phyloP scores from a whole-genome alignment of 257 asterid species.

The Forsythia viridissima region DNA sequence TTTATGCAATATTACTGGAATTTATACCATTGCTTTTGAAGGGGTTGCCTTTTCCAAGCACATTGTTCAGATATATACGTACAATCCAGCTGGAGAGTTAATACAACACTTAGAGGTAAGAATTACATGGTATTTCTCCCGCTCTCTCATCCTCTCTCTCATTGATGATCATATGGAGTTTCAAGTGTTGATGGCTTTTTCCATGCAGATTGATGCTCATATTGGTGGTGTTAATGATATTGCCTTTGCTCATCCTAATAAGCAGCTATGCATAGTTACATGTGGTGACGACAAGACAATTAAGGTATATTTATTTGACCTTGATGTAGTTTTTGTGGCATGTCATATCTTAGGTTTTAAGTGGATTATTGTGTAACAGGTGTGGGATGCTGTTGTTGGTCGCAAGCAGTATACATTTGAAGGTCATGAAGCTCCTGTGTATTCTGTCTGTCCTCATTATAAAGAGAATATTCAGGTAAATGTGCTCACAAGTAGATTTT shows the following conservation, averaged over 20 bases:
- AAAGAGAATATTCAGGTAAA: slow-evolving; percentile 87
- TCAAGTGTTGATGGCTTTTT: slow-evolving; percentile 23
- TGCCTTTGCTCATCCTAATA: slow-evolving; percentile 91
- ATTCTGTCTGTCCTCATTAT: slow-evolving; percentile 90
- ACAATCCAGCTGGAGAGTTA: slow-evolving; percentile 77
- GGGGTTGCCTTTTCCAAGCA: slow-evolving; percentile 96
- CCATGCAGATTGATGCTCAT: slow-evolving; percentile 85
- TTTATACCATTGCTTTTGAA: slow-evolving; percentile 36
- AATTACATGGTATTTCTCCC: slow-evolving; percentile 3
- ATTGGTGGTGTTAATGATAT: slow-evolving; percentile 89
- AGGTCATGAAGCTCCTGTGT: slow-evolving; percentile 93
- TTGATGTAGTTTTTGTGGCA: slow-evolving; percentile 7
- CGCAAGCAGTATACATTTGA: slow-evolving; percentile 75
- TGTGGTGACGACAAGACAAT: slow-evolving; percentile 95
- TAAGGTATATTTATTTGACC: slow-evolving; percentile 48
- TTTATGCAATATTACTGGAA: slow-evolving; percentile 16
- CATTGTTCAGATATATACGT: slow-evolving; percentile 85
- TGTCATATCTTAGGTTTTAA: slow-evolving; percentile 8
- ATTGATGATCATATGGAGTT: slow-evolving; percentile 11
- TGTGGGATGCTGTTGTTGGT: slow-evolving; percentile 90
- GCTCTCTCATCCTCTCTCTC: background rate
- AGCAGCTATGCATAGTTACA: slow-evolving; percentile 86
- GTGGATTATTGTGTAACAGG: slow-evolving; percentile 44
- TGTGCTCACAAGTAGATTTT: background rate
- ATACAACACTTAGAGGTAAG: slow-evolving; percentile 87